Conservation (phyloP, 2,329 filamentous ascomycete species). For the Microsporum ferrugineum region DNA sequence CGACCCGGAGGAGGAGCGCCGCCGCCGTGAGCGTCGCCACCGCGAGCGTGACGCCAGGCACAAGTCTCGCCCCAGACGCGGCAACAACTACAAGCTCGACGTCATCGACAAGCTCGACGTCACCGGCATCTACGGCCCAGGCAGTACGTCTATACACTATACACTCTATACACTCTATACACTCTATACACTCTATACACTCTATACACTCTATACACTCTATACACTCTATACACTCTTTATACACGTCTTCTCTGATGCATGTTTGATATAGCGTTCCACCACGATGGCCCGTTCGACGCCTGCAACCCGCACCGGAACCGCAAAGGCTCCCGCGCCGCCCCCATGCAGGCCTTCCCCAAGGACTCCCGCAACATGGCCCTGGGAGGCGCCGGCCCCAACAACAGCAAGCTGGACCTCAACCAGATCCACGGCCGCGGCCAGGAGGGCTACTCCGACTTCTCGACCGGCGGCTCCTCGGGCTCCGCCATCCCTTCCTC, state of each 20-base stretch:
- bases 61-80: constrained; percentile 27
- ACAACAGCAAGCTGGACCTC: constrained; percentile 72
- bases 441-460: constrained; percentile 81
- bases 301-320: constrained; percentile 93
- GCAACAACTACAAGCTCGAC: constrained; percentile 49
- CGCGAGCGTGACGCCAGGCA: constrained; percentile 40
- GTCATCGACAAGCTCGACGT: constrained; percentile 95
- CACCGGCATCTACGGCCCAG: constrained; percentile 87
- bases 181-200: background rate
- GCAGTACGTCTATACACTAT: constrained; percentile 47
- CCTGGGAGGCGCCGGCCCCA: constrained; percentile 72
- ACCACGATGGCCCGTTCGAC: constrained; percentile 95
- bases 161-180: background rate
- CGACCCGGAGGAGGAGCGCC: constrained; percentile 40
- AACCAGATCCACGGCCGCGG: constrained; percentile 76
- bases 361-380: constrained; percentile 87
- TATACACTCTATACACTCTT: background rate
- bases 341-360: constrained; percentile 94
- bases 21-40: constrained; percentile 39
- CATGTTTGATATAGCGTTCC: constrained; percentile 56
- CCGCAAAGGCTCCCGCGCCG: constrained; percentile 64
- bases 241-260: background rate
- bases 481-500: constrained; percentile 69
- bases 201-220: background rate
- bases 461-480: constrained; percentile 34